These are phyloP conservation scores for Yamadazyma conglobata DNA, from an alignment of 1,139 yeast genomes.

Conservation along the genomic window DNA sequence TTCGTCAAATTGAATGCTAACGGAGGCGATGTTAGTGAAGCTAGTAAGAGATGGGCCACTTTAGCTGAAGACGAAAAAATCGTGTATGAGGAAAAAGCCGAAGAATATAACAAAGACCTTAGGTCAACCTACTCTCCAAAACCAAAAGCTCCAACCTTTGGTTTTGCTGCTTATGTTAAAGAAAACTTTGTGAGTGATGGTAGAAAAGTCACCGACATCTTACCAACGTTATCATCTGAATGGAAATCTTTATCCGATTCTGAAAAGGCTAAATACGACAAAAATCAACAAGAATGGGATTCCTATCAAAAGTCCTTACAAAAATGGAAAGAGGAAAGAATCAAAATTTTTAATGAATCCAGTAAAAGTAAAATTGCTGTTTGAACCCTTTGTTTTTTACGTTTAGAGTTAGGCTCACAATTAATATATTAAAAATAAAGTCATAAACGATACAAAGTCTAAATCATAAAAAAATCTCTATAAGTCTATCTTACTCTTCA, in stretches of 20 bases:
- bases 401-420: too few species aligned
- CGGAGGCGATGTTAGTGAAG: conserved; percentile 7
- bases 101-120: conserved; percentile 25
- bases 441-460: too few species aligned
- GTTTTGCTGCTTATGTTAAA: conserved; percentile 31
- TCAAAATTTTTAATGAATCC: conserved; percentile 12
- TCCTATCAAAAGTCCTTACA: conserved; percentile 20
- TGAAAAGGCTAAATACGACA: conserved; percentile 30
- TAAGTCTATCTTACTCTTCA: too few species aligned
- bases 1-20: conserved; percentile 25
- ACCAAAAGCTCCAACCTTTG: conserved; percentile 31
- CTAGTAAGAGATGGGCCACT: conserved; percentile 9
- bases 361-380: conserved; percentile 8
- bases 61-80: conserved; percentile 26
- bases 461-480: too few species aligned
- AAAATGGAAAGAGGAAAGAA: conserved; percentile 24
- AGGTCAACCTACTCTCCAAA: conserved; percentile 27
- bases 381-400: too few species aligned
- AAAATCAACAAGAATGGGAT: conserved; percentile 18
- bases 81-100: conserved; percentile 22
- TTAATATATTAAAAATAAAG: too few species aligned
- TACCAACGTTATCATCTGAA: conserved; percentile 23
- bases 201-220: conserved; percentile 19
- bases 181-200: conserved; percentile 26
- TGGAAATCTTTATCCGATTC: conserved; percentile 29